A percentile compares a stretch with the other conserved stretches of the same genome.
These are phyloP conservation scores for Rhizopus microsporus DNA, from an alignment of 371 early-diverging fungal genomes.

Conservation along the genomic window DNA sequence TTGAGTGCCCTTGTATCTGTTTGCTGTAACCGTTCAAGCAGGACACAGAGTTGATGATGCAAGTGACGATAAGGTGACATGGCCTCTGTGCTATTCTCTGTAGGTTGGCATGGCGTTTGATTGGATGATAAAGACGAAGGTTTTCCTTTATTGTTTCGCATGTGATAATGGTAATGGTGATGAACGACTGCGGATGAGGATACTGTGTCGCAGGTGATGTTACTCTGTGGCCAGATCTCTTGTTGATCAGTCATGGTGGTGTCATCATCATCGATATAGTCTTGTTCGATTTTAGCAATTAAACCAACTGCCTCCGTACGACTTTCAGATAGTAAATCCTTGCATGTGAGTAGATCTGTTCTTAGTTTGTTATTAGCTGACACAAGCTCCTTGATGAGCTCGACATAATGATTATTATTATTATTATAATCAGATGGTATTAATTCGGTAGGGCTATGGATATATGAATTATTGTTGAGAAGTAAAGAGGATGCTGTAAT, in stretches of 20 bases:
- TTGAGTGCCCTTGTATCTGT: conserved; percentile 65
- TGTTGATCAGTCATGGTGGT: conserved; percentile 12
- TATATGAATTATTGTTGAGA: not conserved
- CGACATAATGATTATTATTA: conserved; percentile 23
- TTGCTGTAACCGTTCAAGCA: conserved; percentile 49
- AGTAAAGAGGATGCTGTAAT: conserved; percentile 26
- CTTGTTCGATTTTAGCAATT: not conserved
- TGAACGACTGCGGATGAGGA: conserved; percentile 35
- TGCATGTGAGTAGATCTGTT: conserved; percentile 39
- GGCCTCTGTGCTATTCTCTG: conserved; percentile 7
- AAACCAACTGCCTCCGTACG: not conserved
- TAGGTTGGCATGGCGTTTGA: too few species aligned
- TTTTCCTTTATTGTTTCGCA: conserved; percentile 13
- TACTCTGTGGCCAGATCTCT: conserved; percentile 1
- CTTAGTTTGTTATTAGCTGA: conserved; percentile 48
- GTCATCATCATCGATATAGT: conserved; percentile 7
- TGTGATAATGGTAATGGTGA: conserved; percentile 47
- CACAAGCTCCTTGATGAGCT: conserved; percentile 48
- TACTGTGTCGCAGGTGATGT: conserved; percentile 10
- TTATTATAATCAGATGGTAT: conserved; percentile 13
- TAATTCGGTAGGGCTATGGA: conserved; percentile 3
- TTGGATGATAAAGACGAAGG: not conserved
- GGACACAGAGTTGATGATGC: conserved; percentile 24
- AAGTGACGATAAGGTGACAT: conserved; percentile 26
- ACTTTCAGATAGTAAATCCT: conserved; percentile 36